Evolutionary conservation across 305 asterid species (phyloP), one percentile per base, ranked within the genome.

Genomic region (Solanum hybrid): DNA sequence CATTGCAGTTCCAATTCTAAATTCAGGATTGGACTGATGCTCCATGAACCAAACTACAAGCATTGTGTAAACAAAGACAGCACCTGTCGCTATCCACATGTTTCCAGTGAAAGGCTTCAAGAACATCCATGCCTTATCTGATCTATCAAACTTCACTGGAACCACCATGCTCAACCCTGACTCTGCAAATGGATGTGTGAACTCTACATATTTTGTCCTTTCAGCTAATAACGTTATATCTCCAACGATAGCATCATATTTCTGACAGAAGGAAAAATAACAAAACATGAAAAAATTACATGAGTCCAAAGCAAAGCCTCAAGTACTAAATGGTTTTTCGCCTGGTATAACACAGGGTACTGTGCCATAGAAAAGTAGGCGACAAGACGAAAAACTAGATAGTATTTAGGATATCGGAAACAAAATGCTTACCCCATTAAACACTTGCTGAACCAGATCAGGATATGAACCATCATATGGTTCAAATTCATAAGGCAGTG

Each of bases 141-240:
- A 15, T 60, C 87, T 77, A 10, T 35, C 89, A 86, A 11, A 42
- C 87, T 91, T 90, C 76, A 87, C 90, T 27, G 89, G 90, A 64
- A 93, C 94, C 78, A 90, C 10, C 94, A 93, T 91, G 17, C 93
- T 89, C 92, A 93, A 87, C 35, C 92, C 94, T 15, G 94, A 91
- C 64, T 89, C 91, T 40, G 90, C 89, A 91, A 75, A 91, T 35
- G 91, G 92, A 27, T 89, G 92, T 15, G 92, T 91, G 76, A 91
- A 91, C 79, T 91, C 92, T 81, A 91, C 87, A 37, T 87, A 32
- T 85, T 73, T 88, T 64, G 90, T 38, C 73, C 92, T 89, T 24
- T 88, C 34, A n/a, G 89, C 92, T 72, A 91, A 56, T 60, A 91
- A 84, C 34, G 92, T 91, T 45, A 91, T 80, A n/a, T 91, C 92